Evolutionary conservation across 2,329 filamentous ascomycete genomes (phyloP).

Genomic region (Sclerotinia sclerotiorum): DNA sequence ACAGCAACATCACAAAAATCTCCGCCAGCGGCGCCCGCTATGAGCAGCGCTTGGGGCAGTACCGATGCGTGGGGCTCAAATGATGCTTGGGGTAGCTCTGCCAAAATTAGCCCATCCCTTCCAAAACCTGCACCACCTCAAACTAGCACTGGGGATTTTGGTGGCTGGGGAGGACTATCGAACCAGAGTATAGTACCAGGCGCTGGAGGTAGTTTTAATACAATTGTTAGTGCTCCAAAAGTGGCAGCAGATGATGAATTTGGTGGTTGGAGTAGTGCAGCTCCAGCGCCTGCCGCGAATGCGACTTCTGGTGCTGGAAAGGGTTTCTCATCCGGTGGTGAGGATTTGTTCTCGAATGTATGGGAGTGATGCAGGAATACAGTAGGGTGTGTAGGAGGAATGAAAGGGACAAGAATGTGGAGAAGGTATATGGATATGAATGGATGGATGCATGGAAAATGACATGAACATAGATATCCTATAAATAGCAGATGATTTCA

Average conservation of each 20-base stretch:
- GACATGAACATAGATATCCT: slow-evolving; percentile 24
- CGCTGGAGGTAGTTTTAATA: slow-evolving; percentile 61
- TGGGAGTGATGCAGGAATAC: slow-evolving; percentile 63
- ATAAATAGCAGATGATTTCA: slow-evolving; percentile 14
- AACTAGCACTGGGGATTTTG: slow-evolving; percentile 59
- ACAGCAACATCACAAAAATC: slow-evolving; percentile 47
- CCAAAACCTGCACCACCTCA: slow-evolving; percentile 44
- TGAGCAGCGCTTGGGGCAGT: slow-evolving; percentile 42
- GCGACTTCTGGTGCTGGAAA: slow-evolving; percentile 55
- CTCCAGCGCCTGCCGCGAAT: slow-evolving; percentile 58
- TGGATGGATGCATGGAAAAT: slow-evolving; percentile 10
- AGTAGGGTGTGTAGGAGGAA: background rate
- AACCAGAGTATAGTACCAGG: slow-evolving; percentile 61
- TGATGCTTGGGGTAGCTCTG: slow-evolving; percentile 76
- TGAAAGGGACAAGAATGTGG: background rate
- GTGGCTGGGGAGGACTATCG: slow-evolving; percentile 50
- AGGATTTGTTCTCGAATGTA: slow-evolving; percentile 94
- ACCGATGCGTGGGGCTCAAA: slow-evolving; percentile 80
- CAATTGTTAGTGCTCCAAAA: slow-evolving; percentile 53
- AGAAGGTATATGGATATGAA: slow-evolving; percentile 5
- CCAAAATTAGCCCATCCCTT: slow-evolving; percentile 50
- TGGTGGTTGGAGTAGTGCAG: slow-evolving; percentile 84
- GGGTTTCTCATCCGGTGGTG: slow-evolving; percentile 50
- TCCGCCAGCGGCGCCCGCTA: slow-evolving; percentile 43
- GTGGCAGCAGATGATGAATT: slow-evolving; percentile 92